Conservation (phyloP, 495 filamentous ascomycete genomes). For the Baudoinia panamericana region DNA sequence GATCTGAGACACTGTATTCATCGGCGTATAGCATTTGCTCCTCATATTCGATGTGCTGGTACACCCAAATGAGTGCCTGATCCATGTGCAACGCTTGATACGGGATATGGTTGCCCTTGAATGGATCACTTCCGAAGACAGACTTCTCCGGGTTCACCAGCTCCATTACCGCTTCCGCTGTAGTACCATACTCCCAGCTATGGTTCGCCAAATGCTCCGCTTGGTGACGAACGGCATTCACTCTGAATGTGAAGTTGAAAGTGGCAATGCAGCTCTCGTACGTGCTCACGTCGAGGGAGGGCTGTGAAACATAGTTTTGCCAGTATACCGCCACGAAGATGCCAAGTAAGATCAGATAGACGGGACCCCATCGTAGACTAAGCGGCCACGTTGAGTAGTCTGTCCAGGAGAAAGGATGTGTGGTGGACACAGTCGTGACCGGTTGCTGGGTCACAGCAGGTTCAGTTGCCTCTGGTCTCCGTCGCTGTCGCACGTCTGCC, state of each 20-base stretch:
- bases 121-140: constrained; percentile 35
- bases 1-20: constrained; percentile 24
- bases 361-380: constrained; percentile 1
- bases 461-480: too few species aligned
- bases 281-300: constrained; percentile 1
- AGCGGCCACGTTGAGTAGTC: constrained; percentile 3
- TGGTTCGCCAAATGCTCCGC: constrained; percentile 10
- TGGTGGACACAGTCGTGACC: too few species aligned
- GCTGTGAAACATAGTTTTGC: neutral
- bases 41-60: constrained; percentile 26
- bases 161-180: constrained; percentile 38
- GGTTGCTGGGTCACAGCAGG: too few species aligned
- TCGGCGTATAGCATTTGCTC: constrained; percentile 25
- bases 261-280: constrained; percentile 3
- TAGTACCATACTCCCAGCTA: constrained; percentile 39
- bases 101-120: constrained; percentile 32
- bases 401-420: neutral
- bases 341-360: neutral
- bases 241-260: constrained; percentile 15
- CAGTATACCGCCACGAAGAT: constrained; percentile 1
- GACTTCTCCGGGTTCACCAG: constrained; percentile 32
- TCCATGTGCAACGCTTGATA: constrained; percentile 21
- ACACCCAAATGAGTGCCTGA: constrained; percentile 29
- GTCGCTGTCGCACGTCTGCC: too few species aligned
- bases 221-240: constrained; percentile 13